Evolutionary conservation across 164 flowering plant genomes (phyloP).

Genomic region (Nymphaea colorata): DNA sequence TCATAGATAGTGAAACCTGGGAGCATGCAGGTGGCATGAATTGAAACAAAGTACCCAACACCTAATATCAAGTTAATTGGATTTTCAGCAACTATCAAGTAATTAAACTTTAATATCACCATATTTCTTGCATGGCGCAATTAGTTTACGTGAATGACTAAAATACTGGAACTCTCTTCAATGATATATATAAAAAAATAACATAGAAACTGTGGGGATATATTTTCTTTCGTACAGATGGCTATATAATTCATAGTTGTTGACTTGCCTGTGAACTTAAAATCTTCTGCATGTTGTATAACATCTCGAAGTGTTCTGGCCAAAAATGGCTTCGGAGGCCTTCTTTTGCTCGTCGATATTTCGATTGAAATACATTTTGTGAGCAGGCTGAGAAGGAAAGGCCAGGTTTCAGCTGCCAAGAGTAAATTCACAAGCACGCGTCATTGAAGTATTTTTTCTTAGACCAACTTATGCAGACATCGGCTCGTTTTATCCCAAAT

Average conservation of each 20-base stretch:
- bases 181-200: background rate
- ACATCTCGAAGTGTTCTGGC: conserved; percentile 68
- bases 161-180: too few relatives aligned
- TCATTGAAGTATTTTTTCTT: too few relatives aligned
- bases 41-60: too few relatives aligned
- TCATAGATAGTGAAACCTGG: too few relatives aligned
- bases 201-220: background rate
- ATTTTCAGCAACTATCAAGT: too few relatives aligned
- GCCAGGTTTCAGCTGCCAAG: conserved; percentile 89
- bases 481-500: too few relatives aligned
- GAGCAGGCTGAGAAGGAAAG: conserved; percentile 59
- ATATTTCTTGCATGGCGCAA: too few relatives aligned
- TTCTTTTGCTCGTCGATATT: conserved; percentile 52
- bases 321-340: conserved; percentile 46
- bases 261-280: conserved; percentile 37
- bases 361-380: conserved; percentile 47
- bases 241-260: background rate
- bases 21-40: too few relatives aligned
- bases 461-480: too few relatives aligned
- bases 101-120: too few relatives aligned
- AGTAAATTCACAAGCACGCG: background rate
- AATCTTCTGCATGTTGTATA: conserved; percentile 60
- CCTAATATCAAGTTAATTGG: too few relatives aligned
- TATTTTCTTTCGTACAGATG: background rate
- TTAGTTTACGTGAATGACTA: too few relatives aligned